These are phyloP conservation scores for Hypoxylon intermedium DNA, from an alignment of 495 filamentous ascomycete species.

Conservation along the genomic window DNA sequence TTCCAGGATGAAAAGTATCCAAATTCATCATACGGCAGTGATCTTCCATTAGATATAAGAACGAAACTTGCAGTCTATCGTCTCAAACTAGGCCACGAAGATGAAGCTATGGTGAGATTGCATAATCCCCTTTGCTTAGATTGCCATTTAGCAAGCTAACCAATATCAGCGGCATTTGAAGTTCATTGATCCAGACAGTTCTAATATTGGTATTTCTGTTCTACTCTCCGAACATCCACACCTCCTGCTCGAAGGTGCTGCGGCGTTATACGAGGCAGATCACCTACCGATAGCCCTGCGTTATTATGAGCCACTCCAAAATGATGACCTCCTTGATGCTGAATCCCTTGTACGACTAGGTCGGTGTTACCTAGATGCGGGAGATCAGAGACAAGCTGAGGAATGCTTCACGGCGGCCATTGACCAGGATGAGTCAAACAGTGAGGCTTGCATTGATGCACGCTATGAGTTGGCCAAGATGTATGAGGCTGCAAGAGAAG, in stretches of 20 bases:
- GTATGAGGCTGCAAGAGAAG: conserved; percentile 73
- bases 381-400: conserved; percentile 70
- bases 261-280: conserved; percentile 53
- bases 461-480: conserved; percentile 79
- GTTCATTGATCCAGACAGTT: conserved; percentile 34
- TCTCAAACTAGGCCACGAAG: conserved; percentile 68
- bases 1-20: conserved; percentile 63
- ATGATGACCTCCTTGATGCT: conserved; percentile 65
- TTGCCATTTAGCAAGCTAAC: conserved; percentile 10
- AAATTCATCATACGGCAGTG: conserved; percentile 69
- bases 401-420: conserved; percentile 75
- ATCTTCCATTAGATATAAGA: conserved; percentile 83
- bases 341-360: conserved; percentile 73
- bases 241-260: conserved; percentile 37
- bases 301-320: conserved; percentile 72
- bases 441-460: conserved; percentile 62
- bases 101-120: conserved; percentile 77
- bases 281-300: conserved; percentile 68
- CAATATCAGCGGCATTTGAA: conserved; percentile 41
- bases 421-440: conserved; percentile 68
- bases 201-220: conserved; percentile 8
- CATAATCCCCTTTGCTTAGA: neutral
- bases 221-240: conserved; percentile 31
- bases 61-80: conserved; percentile 85
- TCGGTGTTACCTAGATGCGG: conserved; percentile 71